phyloP scores from a whole-genome alignment of 1,139 yeast species.

The Hanseniaspora sp. region DNA sequence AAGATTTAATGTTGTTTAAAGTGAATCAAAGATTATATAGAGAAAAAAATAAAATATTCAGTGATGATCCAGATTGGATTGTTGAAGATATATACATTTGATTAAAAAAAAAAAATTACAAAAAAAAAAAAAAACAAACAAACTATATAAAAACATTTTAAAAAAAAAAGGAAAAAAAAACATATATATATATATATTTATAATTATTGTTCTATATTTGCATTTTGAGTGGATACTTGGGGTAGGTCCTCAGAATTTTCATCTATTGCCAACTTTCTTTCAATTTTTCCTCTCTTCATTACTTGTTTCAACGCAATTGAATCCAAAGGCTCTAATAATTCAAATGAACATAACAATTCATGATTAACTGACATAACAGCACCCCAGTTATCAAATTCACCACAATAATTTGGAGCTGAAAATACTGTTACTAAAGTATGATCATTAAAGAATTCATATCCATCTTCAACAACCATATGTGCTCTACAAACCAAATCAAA shows the following conservation, averaged over 20 bases:
- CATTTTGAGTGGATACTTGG: neutral
- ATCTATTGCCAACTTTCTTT: slow-evolving; percentile 47
- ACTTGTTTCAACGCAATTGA: slow-evolving; percentile 86
- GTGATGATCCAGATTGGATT: slow-evolving; percentile 14
- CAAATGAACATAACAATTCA: slow-evolving; percentile 83
- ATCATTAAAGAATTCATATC: slow-evolving; percentile 93
- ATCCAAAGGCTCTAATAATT: slow-evolving; percentile 85
- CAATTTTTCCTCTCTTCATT: slow-evolving; percentile 76
- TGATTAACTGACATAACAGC: slow-evolving; percentile 97
- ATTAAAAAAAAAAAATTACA: neutral
- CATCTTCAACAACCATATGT: slow-evolving; percentile 98
- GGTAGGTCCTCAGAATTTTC: slow-evolving; percentile 11
- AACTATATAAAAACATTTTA: neutral
- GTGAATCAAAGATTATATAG: slow-evolving; percentile 9
- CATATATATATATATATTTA: neutral
- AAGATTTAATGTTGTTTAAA: slow-evolving; percentile 6
- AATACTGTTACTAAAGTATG: slow-evolving; percentile 88
- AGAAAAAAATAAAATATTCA: neutral
- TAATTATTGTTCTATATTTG: neutral
- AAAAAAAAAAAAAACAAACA: neutral
- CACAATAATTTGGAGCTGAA: slow-evolving; percentile 95
- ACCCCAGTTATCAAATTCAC: slow-evolving; percentile 98
- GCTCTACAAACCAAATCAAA: slow-evolving; percentile 94
- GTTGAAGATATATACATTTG: slow-evolving; percentile 21
- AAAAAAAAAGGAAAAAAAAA: slow-evolving; percentile 1